These are phyloP conservation scores for Rhizophlyctis rosea DNA, from an alignment of 192 early-diverging fungal genomes.

Conservation along the genomic window DNA sequence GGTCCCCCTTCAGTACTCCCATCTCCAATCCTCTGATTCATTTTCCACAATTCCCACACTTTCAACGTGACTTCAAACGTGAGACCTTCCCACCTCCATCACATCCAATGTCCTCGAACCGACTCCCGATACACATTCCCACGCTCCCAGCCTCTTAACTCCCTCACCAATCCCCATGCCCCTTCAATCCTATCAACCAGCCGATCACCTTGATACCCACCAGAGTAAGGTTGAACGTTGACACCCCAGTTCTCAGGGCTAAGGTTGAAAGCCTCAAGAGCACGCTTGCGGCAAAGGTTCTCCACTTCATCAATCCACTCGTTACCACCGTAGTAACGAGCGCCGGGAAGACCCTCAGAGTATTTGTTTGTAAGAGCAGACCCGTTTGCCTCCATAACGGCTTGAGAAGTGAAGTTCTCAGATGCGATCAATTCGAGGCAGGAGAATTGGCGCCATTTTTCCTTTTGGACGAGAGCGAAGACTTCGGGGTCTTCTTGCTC, in stretches of 20 bases:
- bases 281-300: conserved; percentile 92
- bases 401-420: conserved; percentile 99
- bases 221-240: conserved; percentile 99
- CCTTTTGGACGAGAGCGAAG: conserved; percentile 90
- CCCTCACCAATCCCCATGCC: too few species aligned
- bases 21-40: too few species aligned
- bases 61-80: too few species aligned
- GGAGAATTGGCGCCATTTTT: conserved; percentile 97
- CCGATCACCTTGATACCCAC: conserved; percentile 20
- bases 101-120: too few species aligned
- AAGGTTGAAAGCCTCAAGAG: conserved; percentile 89
- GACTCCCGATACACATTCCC: too few species aligned
- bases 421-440: conserved; percentile 99
- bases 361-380: conserved; percentile 99
- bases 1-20: too few species aligned
- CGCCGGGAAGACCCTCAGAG: conserved; percentile 98
- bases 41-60: too few species aligned
- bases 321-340: conserved; percentile 99
- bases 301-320: conserved; percentile 96
- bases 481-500: conserved; percentile 91
- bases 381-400: conserved; percentile 99
- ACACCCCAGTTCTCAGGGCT: conserved; percentile 93
- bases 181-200: too few species aligned
- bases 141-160: too few species aligned
- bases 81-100: too few species aligned